These are phyloP conservation scores for Acanthamoeba castellanii DNA, from an alignment of 208 protist species.

Conservation along the genomic window DNA sequence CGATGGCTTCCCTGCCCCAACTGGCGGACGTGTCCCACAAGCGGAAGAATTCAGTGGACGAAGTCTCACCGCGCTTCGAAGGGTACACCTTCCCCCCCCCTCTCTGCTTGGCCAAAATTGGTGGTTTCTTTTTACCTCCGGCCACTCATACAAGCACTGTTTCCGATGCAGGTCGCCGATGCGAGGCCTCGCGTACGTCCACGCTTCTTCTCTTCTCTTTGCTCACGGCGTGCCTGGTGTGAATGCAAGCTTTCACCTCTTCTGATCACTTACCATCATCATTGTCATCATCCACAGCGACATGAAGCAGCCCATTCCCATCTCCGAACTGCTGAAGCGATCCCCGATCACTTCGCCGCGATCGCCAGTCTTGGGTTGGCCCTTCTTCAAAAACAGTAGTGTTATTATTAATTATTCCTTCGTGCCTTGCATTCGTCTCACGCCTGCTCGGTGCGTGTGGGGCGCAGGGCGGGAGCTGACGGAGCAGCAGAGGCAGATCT, in stretches of 20 bases:
- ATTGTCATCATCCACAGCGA: background rate
- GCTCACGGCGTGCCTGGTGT: too few relatives aligned
- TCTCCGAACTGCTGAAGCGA: slow-evolving; percentile 24
- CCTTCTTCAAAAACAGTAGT: background rate
- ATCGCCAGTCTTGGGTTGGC: background rate
- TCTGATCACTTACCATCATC: too few relatives aligned
- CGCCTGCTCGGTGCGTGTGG: too few relatives aligned
- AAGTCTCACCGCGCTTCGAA: slow-evolving; percentile 5
- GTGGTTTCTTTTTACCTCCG: background rate
- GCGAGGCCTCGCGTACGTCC: slow-evolving; percentile 1
- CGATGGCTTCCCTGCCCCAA: slow-evolving; percentile 10
- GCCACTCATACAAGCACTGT: background rate
- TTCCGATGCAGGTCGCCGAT: background rate
- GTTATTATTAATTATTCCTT: too few relatives aligned
- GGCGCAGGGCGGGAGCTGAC: slow-evolving; percentile 4
- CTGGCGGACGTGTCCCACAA: slow-evolving; percentile 39
- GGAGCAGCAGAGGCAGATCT: slow-evolving; percentile 43
- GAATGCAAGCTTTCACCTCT: too few relatives aligned
- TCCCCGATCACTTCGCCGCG: slow-evolving; percentile 29
- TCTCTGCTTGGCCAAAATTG: background rate
- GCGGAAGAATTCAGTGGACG: slow-evolving; percentile 44
- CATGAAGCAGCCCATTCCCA: slow-evolving; percentile 36
- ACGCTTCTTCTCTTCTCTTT: background rate
- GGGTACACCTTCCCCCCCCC: background rate
- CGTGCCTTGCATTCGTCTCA: too few relatives aligned